These are phyloP conservation scores for Podila horticola DNA, from an alignment of 192 early-diverging fungal species.

Conservation along the genomic window DNA sequence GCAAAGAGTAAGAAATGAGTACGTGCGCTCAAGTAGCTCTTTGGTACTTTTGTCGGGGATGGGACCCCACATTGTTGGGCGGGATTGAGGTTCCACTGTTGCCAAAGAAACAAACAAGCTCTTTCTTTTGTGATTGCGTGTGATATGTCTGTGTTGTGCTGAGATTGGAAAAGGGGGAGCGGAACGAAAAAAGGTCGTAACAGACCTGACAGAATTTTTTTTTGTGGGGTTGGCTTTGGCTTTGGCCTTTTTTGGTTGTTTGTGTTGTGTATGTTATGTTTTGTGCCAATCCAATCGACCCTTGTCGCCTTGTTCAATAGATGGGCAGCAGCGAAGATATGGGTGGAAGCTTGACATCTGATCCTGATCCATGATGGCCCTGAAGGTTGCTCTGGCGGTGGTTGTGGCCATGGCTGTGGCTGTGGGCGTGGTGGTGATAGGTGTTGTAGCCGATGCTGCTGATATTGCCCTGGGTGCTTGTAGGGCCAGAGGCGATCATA, in stretches of 20 bases:
- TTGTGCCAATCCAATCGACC: background rate
- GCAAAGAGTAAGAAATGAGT: background rate
- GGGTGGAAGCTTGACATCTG: constrained; percentile 47
- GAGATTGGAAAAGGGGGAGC: too few relatives aligned
- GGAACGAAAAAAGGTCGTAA: too few relatives aligned
- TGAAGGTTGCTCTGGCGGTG: constrained; percentile 1
- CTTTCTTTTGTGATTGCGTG: too few relatives aligned
- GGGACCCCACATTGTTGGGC: too few relatives aligned
- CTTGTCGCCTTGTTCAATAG: constrained; percentile 2
- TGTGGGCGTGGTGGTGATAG: background rate
- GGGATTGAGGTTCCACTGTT: too few relatives aligned
- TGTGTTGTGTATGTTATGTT: background rate
- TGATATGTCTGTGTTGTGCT: too few relatives aligned
- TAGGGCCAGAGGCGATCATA: constrained; percentile 12
- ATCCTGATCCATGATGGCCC: constrained; percentile 3
- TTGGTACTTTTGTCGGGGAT: background rate
- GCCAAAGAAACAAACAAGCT: too few relatives aligned
- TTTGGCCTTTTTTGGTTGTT: background rate
- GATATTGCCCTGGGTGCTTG: background rate
- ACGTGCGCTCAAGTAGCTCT: background rate
- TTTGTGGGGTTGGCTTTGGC: constrained; percentile 8
- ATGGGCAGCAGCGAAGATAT: constrained; percentile 39
- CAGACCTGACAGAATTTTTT: too few relatives aligned
- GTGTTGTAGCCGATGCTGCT: constrained; percentile 7
- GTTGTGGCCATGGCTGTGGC: background rate